Evolutionary conservation across 495 filamentous ascomycete genomes (phyloP).

Genomic region (Mycothermus thermophilus): DNA sequence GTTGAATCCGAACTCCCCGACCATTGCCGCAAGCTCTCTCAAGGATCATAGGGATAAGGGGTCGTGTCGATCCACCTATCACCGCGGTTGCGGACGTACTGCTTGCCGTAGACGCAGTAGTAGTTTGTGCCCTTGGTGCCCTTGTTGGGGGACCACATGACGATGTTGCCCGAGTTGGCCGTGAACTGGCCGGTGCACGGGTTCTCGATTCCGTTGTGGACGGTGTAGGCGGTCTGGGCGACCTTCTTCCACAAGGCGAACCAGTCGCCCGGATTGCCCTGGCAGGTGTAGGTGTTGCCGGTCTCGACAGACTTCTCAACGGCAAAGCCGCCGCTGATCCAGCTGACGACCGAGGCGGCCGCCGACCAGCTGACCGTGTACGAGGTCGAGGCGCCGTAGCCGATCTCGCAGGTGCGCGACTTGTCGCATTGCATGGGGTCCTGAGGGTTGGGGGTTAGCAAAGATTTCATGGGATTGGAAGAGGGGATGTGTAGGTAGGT

Average conservation of each 20-base stretch:
- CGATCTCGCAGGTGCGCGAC: no score
- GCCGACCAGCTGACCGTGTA: constrained; percentile 1
- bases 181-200: not conserved
- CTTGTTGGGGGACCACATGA: constrained; percentile 2
- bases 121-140: not conserved
- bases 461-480: no score
- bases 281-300: not conserved
- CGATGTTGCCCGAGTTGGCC: not conserved
- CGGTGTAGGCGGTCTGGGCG: constrained; percentile 2
- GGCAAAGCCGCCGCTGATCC: constrained; percentile 5
- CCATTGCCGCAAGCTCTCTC: no score
- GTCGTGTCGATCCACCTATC: no score
- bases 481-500: no score
- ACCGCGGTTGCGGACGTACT: no score
- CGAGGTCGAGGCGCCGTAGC: no score
- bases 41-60: no score
- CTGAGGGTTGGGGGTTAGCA: no score
- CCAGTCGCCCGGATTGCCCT: not conserved
- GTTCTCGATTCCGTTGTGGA: not conserved
- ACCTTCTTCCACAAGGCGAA: not conserved
- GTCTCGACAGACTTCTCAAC: constrained; percentile 1
- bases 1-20: no score
- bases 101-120: constrained; percentile 3
- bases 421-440: no score
- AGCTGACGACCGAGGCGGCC: not conserved